Base-by-base conservation (phyloP, 2,329 filamentous ascomycete genomes). In the Blastomyces gilchristii region DNA sequence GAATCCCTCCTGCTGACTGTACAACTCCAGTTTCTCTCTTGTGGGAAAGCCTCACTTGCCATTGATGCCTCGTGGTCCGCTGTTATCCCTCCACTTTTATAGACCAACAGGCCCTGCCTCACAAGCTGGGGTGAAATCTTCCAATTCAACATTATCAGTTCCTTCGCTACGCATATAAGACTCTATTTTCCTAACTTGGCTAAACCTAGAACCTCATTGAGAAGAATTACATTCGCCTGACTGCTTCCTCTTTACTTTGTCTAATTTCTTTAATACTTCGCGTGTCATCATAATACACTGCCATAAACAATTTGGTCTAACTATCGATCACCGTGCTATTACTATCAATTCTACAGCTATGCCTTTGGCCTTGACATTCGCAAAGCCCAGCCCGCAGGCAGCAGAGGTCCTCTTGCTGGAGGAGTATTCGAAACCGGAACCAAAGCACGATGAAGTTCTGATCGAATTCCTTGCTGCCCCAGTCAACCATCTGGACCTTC, bases 401-500 rank as follows among this genome's bases (percentile, higher is more conserved):
- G 37, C 37, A 28, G 54, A 57, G 37, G 54, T 12, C 41, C 37
- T 57, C 18, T 39, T 57, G 37, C n/a, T 57, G 37, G 37, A 57
- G n/a, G 18, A 57, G 3, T 57, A 57, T 16, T 9, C 6, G n/a
- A 5, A 22, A 22, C 37, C n/a, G n/a, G 54, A 57, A 37, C 54
- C 54, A 25, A 41, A 57, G 12, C 16, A 25, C 5, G 28, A 57
- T 41, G 54, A 57, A 12, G 54, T 60, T 31, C 28, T 66, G 9
- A 56, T 70, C 57, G 58, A 63, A 50, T 69, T 69, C 58, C 65
- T 68, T 47, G 64, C 64, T 41, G 64, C 67, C 4, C 68, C 69
- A 2, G 67, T 70, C 63, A 70, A 69, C 66, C 66, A 67, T 18
- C 66, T 66, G 50, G 68, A 69, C 65, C 25, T 68, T n/a, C 47